Conservation (phyloP, 805 yeast species). For the Metschnikowia matae region DNA sequence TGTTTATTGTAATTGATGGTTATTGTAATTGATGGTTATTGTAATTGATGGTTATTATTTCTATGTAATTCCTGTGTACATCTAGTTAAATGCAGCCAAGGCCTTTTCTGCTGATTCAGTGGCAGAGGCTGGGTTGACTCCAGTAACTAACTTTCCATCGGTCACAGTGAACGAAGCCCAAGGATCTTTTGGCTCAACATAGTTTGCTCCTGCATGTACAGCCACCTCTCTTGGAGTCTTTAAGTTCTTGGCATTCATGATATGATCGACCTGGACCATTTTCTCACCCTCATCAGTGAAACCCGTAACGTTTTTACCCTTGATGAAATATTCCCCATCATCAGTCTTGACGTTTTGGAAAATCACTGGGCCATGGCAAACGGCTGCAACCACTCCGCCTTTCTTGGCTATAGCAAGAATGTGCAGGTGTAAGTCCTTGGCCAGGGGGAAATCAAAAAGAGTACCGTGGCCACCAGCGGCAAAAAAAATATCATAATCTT, state of each 20-base stretch:
- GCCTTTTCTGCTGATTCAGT: slow-evolving; percentile 41
- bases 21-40: too few species aligned
- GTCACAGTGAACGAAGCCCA: slow-evolving; percentile 48
- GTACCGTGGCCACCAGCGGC: slow-evolving; percentile 70
- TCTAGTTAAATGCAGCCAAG: slow-evolving; percentile 11
- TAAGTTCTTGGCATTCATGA: slow-evolving; percentile 23
- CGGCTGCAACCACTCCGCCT: slow-evolving; percentile 59
- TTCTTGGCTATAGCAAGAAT: slow-evolving; percentile 46
- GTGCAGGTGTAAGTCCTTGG: slow-evolving; percentile 41
- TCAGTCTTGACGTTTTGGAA: slow-evolving; percentile 41
- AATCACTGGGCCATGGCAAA: slow-evolving; percentile 64
- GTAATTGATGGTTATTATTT: too few species aligned
- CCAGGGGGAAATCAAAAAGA: slow-evolving; percentile 53
- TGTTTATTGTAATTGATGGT: too few species aligned
- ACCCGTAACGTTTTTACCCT: slow-evolving; percentile 58
- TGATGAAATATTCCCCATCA: slow-evolving; percentile 42
- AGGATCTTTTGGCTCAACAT: slow-evolving; percentile 45
- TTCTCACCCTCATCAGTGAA: slow-evolving; percentile 58
- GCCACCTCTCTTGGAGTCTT: slow-evolving; percentile 38
- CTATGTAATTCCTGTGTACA: not conserved
- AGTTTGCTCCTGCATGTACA: slow-evolving; percentile 37
- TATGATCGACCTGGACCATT: slow-evolving; percentile 17
- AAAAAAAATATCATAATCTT: slow-evolving; percentile 50
- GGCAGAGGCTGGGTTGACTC: slow-evolving; percentile 62
- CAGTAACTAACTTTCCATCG: slow-evolving; percentile 60